These are phyloP conservation scores for Monilinia aucupariae DNA, from an alignment of 2,329 filamentous ascomycete genomes.

Conservation along the genomic window DNA sequence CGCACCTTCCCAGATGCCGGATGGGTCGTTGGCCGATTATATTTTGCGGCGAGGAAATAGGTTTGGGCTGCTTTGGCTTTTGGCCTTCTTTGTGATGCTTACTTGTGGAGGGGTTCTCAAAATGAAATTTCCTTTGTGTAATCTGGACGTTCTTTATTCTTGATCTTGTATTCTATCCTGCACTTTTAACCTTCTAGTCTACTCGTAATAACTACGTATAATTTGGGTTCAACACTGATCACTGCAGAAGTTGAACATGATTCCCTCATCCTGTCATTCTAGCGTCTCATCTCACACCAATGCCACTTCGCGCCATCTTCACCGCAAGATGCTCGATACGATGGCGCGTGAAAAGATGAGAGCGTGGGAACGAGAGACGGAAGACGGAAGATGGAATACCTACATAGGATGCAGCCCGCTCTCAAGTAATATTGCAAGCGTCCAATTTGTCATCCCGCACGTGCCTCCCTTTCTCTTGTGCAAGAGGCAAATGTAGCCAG, in stretches of 20 bases:
- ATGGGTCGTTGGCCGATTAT: not conserved
- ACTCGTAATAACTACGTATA: too few relatives aligned
- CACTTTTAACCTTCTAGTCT: too few relatives aligned
- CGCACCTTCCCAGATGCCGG: not conserved
- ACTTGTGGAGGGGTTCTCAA: not conserved
- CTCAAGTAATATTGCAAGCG: not conserved
- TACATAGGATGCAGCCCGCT: not conserved
- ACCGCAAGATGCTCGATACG: too few relatives aligned
- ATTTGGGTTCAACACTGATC: too few relatives aligned
- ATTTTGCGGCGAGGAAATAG: not conserved
- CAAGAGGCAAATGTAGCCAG: conserved; percentile 15
- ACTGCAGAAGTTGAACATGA: too few relatives aligned
- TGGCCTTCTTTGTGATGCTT: not conserved
- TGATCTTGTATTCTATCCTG: not conserved
- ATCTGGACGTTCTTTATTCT: not conserved
- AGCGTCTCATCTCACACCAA: not conserved
- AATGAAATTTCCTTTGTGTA: not conserved
- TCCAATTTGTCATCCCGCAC: conserved; percentile 1
- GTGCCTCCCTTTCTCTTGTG: conserved; percentile 8
- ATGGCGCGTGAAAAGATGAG: too few relatives aligned
- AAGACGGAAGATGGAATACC: not conserved
- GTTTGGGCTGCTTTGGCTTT: not conserved
- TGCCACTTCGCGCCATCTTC: too few relatives aligned
- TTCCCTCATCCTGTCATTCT: not conserved
- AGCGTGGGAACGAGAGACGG: not conserved